Percentiles rank a stretch among this genome's conserved stretches.
Conservation (phyloP, 192 early-diverging fungal genomes). For the Geranomyces michiganensis region DNA sequence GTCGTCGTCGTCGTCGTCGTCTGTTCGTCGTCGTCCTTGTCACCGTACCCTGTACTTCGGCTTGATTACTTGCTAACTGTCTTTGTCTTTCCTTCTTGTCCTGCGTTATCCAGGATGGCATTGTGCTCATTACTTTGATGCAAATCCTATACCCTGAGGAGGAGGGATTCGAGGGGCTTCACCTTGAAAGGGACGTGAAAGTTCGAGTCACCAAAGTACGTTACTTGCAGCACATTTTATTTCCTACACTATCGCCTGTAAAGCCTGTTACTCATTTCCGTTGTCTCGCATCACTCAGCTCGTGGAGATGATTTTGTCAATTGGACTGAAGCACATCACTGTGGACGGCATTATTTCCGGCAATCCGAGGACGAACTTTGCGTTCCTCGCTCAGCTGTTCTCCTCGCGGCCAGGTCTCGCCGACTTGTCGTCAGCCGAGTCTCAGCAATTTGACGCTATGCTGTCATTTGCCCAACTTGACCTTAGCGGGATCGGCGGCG, state of each 20-base stretch:
- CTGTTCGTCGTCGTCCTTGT: neutral
- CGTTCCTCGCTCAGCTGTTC: neutral
- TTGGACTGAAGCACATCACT: neutral
- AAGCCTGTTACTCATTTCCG: neutral
- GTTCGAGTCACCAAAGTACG: conserved; percentile 1
- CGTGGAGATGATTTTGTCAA: neutral
- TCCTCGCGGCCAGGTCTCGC: neutral
- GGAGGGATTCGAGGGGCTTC: neutral
- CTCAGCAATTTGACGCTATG: neutral
- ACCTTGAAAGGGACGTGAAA: neutral
- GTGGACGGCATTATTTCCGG: neutral
- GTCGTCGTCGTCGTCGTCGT: neutral
- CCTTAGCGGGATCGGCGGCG: neutral
- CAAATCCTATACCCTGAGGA: neutral
- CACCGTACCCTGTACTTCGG: neutral
- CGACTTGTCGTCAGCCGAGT: neutral
- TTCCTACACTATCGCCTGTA: neutral
- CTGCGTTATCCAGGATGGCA: no score
- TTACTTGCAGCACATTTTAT: neutral
- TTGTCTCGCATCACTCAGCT: neutral
- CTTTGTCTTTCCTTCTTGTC: no score
- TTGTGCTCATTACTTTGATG: no score
- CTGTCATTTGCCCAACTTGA: neutral
- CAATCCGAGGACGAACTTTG: neutral
- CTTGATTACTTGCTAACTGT: no score